phyloP scores from a whole-genome alignment of 495 filamentous ascomycete genomes.

The Barbatosphaeria neglecta region DNA sequence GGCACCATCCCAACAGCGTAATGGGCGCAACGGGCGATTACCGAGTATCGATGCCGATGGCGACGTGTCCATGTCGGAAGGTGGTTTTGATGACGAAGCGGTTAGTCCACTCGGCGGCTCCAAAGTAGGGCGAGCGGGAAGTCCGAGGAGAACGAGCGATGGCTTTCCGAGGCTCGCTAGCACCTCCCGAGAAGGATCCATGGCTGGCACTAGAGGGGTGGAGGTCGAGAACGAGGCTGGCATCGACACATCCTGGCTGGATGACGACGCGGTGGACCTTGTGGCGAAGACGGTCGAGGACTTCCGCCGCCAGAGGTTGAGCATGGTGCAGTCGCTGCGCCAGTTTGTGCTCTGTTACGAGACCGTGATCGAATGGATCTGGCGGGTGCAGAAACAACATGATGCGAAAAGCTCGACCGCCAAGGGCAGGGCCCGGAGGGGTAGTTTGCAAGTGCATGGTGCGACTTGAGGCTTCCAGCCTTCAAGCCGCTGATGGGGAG shows the following conservation, averaged over 20 bases:
- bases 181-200: neutral
- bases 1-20: conserved; percentile 21
- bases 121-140: neutral
- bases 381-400: conserved; percentile 26
- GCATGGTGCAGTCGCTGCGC: conserved; percentile 92
- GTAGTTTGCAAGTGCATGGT: conserved; percentile 11
- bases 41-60: conserved; percentile 23
- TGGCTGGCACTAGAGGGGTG: conserved; percentile 1
- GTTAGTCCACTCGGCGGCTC: neutral
- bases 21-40: neutral
- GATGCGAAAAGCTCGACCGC: neutral
- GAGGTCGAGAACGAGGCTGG: neutral
- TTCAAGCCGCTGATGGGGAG: too few species aligned
- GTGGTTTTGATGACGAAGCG: conserved; percentile 2
- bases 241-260: conserved; percentile 30
- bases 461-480: too few species aligned
- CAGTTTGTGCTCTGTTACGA: conserved; percentile 97
- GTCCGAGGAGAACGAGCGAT: neutral
- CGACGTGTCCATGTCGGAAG: conserved; percentile 26
- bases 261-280: conserved; percentile 56
- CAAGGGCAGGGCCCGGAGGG: conserved; percentile 10
- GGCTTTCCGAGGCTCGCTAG: neutral
- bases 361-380: conserved; percentile 81
- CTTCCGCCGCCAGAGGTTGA: conserved; percentile 75
- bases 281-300: conserved; percentile 79